Conservation (phyloP, 208 protist species). For the Acanthamoeba healyi region DNA sequence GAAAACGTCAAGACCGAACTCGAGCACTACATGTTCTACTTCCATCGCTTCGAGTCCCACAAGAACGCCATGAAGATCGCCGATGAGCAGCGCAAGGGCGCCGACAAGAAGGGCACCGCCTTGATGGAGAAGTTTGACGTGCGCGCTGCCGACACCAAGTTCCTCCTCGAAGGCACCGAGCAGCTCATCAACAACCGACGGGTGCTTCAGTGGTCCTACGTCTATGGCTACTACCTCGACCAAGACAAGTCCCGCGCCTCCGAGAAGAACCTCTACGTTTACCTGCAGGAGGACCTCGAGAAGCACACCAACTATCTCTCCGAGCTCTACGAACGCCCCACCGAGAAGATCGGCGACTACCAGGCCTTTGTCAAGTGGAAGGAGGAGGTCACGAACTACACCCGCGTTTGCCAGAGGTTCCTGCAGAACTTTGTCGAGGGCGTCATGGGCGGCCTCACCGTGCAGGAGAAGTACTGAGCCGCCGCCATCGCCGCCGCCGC, state of each 20-base stretch:
- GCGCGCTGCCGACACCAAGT: constrained; percentile 84
- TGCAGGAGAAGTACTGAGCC: constrained; percentile 69
- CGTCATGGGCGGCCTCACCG: constrained; percentile 80
- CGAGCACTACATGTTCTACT: constrained; percentile 78
- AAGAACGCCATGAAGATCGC: constrained; percentile 84
- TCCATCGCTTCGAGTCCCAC: constrained; percentile 74
- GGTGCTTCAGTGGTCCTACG: constrained; percentile 86
- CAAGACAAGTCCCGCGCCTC: constrained; percentile 71
- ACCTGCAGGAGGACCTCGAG: constrained; percentile 87
- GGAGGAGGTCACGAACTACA: constrained; percentile 87
- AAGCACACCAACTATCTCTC: constrained; percentile 86
- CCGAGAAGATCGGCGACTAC: constrained; percentile 85
- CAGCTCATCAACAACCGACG: constrained; percentile 79
- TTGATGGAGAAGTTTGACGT: constrained; percentile 84
- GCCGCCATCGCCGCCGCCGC: not conserved
- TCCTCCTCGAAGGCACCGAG: constrained; percentile 84
- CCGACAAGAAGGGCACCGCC: constrained; percentile 78
- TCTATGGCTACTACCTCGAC: constrained; percentile 85
- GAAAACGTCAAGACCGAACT: constrained; percentile 72
- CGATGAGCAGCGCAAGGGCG: constrained; percentile 81
- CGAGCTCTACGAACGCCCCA: constrained; percentile 82
- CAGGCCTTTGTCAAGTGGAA: constrained; percentile 87
- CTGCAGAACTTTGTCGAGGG: constrained; percentile 82
- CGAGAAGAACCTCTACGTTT: constrained; percentile 85
- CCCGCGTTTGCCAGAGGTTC: constrained; percentile 82